Conservation (phyloP, 2,329 filamentous ascomycete genomes). For the Pestalotiopsis sp. region DNA sequence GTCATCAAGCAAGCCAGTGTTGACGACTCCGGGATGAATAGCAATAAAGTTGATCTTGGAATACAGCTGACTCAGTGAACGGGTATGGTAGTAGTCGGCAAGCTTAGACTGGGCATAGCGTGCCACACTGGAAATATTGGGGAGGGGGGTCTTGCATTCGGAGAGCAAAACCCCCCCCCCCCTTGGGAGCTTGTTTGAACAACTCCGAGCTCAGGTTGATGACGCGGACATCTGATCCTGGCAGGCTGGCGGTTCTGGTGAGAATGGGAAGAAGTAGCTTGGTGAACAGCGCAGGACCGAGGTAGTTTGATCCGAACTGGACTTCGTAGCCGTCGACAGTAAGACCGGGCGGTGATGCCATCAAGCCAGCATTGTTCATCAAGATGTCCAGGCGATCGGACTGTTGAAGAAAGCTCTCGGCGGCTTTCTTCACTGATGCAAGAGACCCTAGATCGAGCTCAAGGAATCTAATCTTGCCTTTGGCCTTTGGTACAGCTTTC, state of each 20-base stretch:
- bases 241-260: slow-evolving; percentile 21
- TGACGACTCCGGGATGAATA: slow-evolving; percentile 43
- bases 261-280: slow-evolving; percentile 1
- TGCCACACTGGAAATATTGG: background rate
- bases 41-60: slow-evolving; percentile 36
- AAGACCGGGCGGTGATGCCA: background rate
- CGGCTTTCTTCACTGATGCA: slow-evolving; percentile 12
- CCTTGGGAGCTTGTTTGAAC: background rate
- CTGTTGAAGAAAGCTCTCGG: background rate
- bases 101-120: slow-evolving; percentile 39
- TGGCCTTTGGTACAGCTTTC: background rate
- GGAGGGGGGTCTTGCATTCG: background rate
- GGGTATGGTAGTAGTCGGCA: slow-evolving; percentile 46
- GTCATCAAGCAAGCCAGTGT: slow-evolving; percentile 32
- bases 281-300: slow-evolving; percentile 3
- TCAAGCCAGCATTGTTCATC: slow-evolving; percentile 4
- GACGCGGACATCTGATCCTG: slow-evolving; percentile 23
- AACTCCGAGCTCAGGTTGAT: slow-evolving; percentile 18
- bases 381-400: slow-evolving; percentile 7
- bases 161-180: background rate
- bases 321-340: slow-evolving; percentile 5
- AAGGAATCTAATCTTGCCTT: background rate
- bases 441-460: background rate
- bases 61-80: slow-evolving; percentile 40
- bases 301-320: slow-evolving; percentile 5